Conservation (phyloP, 257 asterid species). For the Capsicum baccatum region DNA sequence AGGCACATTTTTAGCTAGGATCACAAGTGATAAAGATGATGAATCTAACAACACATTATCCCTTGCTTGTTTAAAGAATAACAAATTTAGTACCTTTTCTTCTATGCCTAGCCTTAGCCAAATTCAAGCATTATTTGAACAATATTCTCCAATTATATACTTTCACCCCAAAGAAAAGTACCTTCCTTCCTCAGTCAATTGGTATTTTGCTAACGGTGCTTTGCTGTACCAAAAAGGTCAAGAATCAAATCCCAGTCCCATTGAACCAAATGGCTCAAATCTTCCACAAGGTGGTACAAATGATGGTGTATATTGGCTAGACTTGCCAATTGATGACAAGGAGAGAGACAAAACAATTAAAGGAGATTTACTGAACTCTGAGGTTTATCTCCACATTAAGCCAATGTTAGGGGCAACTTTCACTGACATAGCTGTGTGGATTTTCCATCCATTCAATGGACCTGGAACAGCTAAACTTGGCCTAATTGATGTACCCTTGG, state of each 20-base stretch:
- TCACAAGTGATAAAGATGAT: constrained; percentile 21
- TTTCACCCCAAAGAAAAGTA: constrained; percentile 71
- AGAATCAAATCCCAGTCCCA: constrained; percentile 55
- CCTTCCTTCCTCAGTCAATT: constrained; percentile 77
- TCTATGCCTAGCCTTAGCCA: constrained; percentile 63
- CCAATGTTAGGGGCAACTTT: constrained; percentile 71
- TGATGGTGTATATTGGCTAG: constrained; percentile 76
- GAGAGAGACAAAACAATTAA: constrained; percentile 42
- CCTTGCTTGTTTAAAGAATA: constrained; percentile 70
- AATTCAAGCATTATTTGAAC: constrained; percentile 47
- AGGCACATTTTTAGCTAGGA: constrained; percentile 52
- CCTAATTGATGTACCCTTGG: constrained; percentile 50
- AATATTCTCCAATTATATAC: constrained; percentile 71
- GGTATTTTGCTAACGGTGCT: constrained; percentile 76
- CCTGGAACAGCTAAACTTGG: constrained; percentile 70
- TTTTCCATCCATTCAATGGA: constrained; percentile 91
- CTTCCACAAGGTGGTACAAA: constrained; percentile 83
- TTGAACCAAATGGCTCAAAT: constrained; percentile 63
- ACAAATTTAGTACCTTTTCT: constrained; percentile 40
- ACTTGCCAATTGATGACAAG: constrained; percentile 58
- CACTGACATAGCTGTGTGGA: constrained; percentile 81
- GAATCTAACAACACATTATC: constrained; percentile 25
- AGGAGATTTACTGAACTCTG: constrained; percentile 64
- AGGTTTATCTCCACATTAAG: constrained; percentile 72
- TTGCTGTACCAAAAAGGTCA: constrained; percentile 56